phyloP scores from a whole-genome alignment of 805 yeast species.

The Lipomyces chichibuensis region DNA sequence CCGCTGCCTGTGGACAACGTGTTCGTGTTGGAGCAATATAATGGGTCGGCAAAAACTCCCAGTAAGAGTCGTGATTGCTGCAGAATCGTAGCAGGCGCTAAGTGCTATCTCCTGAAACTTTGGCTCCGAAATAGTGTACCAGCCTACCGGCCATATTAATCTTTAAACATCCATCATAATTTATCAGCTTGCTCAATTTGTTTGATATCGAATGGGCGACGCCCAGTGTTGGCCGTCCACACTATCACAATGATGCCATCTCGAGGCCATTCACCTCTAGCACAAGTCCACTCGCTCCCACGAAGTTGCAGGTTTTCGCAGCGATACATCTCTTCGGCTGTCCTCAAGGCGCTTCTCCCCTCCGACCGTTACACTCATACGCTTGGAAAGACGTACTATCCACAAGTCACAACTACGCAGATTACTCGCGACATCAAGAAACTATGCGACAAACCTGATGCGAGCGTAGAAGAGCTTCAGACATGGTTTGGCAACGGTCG shows the following conservation, averaged over 20 bases:
- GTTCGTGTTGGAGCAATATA: too few species aligned
- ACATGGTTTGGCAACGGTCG: slow-evolving; percentile 23
- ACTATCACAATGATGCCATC: background rate
- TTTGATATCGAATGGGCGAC: background rate
- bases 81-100: too few species aligned
- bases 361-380: background rate
- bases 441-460: background rate
- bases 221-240: background rate
- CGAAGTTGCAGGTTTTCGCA: background rate
- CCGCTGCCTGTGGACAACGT: too few species aligned
- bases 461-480: slow-evolving; percentile 6
- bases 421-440: slow-evolving; percentile 7
- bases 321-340: background rate
- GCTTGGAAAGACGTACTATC: slow-evolving; percentile 12
- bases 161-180: too few species aligned
- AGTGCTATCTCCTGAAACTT: too few species aligned
- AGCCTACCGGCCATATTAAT: too few species aligned
- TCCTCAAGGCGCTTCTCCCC: background rate
- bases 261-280: background rate
- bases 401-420: slow-evolving; percentile 4
- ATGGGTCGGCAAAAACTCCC: too few species aligned
- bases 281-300: background rate
- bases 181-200: too few species aligned
- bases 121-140: too few species aligned
- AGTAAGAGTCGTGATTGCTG: too few species aligned